Conservation (phyloP, 179 eudicot genomes). For the Drosera spatulata region DNA sequence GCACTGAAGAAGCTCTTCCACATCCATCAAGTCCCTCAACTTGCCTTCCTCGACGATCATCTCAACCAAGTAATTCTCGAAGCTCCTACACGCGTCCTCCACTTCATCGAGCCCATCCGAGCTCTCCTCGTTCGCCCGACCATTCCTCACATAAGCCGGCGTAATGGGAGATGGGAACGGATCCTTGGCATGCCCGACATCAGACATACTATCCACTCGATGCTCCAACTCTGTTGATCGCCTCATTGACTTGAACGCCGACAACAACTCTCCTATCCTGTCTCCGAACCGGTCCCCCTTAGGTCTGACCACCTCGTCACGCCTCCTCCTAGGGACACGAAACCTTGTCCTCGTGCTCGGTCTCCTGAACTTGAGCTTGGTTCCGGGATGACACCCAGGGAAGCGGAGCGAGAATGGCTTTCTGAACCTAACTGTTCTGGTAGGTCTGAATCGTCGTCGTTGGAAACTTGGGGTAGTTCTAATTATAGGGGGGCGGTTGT, state of each 20-base stretch:
- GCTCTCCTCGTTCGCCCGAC: slow-evolving; percentile 14
- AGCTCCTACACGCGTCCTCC: slow-evolving; percentile 56
- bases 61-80: slow-evolving; percentile 63
- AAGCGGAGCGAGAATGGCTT: slow-evolving; percentile 30
- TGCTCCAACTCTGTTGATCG: slow-evolving; percentile 39
- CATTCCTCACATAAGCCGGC: slow-evolving; percentile 33
- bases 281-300: slow-evolving; percentile 9
- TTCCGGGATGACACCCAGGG: slow-evolving; percentile 14
- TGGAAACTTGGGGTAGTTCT: slow-evolving; percentile 11
- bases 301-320: neutral
- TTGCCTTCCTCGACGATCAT: slow-evolving; percentile 79
- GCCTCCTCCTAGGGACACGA: neutral
- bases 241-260: slow-evolving; percentile 27
- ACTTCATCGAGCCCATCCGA: slow-evolving; percentile 16
- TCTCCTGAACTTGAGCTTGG: slow-evolving; percentile 9
- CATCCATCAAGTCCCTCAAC: slow-evolving; percentile 48
- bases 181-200: slow-evolving; percentile 27
- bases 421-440: slow-evolving; percentile 26
- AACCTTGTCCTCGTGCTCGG: slow-evolving; percentile 2
- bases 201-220: slow-evolving; percentile 30
- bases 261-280: slow-evolving; percentile 24
- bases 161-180: slow-evolving; percentile 54
- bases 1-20: slow-evolving; percentile 71
- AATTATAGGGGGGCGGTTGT: slow-evolving; percentile 23
- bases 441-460: slow-evolving; percentile 14